These are phyloP conservation scores for Stachybotrys chartarum DNA, from an alignment of 2,329 filamentous ascomycete species.

Conservation along the genomic window DNA sequence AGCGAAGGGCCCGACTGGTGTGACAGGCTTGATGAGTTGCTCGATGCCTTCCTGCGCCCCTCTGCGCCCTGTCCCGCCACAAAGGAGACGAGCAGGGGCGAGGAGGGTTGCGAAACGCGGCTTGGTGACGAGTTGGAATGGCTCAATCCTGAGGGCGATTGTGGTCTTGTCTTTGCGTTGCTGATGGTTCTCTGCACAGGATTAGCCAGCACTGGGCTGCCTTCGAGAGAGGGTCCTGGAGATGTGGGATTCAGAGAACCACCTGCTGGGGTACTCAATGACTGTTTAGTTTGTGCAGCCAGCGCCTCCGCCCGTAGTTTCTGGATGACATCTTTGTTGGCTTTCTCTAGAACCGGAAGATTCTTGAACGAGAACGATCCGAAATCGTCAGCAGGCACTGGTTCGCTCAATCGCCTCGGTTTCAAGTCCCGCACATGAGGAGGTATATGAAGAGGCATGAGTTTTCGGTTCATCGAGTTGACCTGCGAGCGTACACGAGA, in stretches of 20 bases:
- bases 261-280: constrained; percentile 33
- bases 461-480: constrained; percentile 75
- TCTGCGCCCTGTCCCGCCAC: constrained; percentile 78
- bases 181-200: constrained; percentile 78
- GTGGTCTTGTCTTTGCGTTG: constrained; percentile 74
- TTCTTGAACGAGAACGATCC: constrained; percentile 97
- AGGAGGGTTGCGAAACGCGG: constrained; percentile 62
- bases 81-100: constrained; percentile 90
- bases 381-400: constrained; percentile 84
- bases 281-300: constrained; percentile 53
- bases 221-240: constrained; percentile 67
- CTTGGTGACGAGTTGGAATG: constrained; percentile 83
- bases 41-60: constrained; percentile 79
- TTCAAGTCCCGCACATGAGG: constrained; percentile 91
- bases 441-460: constrained; percentile 95
- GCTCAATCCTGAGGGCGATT: constrained; percentile 75
- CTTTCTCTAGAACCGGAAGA: constrained; percentile 89
- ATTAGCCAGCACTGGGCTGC: constrained; percentile 74
- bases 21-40: constrained; percentile 76
- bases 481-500: constrained; percentile 84
- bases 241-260: constrained; percentile 39
- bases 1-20: constrained; percentile 62
- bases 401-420: constrained; percentile 82
- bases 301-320: constrained; percentile 89
- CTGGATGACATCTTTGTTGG: constrained; percentile 97